Conservation (phyloP, 208 protist genomes). For the Acanthamoeba quina region DNA sequence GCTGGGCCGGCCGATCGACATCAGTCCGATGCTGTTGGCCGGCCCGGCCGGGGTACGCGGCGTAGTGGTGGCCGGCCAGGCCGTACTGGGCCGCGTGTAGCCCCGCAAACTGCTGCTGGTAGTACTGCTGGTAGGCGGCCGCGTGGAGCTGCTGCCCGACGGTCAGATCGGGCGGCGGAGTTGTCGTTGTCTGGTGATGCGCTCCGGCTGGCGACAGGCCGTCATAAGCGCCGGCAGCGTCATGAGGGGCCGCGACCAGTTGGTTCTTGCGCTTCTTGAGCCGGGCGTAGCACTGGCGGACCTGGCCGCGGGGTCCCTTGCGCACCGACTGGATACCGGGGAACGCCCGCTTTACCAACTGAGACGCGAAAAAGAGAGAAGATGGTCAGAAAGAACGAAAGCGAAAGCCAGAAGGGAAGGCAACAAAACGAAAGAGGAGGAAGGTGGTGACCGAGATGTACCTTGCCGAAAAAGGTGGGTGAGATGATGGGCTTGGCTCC, state of each 20-base stretch:
- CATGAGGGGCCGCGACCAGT: no score
- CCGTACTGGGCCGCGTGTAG: not conserved
- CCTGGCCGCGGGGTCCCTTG: not conserved
- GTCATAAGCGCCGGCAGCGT: no score
- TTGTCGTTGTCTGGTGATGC: no score
- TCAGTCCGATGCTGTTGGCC: not conserved
- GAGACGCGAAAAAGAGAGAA: no score
- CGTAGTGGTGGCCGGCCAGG: not conserved
- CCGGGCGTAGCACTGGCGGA: slow-evolving; percentile 12
- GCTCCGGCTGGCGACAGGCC: no score
- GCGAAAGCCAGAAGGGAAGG: no score
- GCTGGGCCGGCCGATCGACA: not conserved
- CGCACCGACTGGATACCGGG: not conserved
- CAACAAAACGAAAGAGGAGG: not conserved
- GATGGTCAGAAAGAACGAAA: no score
- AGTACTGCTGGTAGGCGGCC: not conserved
- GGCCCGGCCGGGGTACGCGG: not conserved
- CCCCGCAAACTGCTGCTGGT: not conserved
- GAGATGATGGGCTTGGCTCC: slow-evolving; percentile 33
- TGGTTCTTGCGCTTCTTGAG: slow-evolving; percentile 10
- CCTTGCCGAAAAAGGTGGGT: not conserved
- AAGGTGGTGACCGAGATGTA: not conserved
- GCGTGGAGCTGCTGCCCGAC: no score
- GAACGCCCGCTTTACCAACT: slow-evolving; percentile 5
- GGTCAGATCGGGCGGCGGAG: no score